These are phyloP conservation scores for Penicillium cataractarum DNA, from an alignment of 495 filamentous ascomycete species.

Conservation along the genomic window DNA sequence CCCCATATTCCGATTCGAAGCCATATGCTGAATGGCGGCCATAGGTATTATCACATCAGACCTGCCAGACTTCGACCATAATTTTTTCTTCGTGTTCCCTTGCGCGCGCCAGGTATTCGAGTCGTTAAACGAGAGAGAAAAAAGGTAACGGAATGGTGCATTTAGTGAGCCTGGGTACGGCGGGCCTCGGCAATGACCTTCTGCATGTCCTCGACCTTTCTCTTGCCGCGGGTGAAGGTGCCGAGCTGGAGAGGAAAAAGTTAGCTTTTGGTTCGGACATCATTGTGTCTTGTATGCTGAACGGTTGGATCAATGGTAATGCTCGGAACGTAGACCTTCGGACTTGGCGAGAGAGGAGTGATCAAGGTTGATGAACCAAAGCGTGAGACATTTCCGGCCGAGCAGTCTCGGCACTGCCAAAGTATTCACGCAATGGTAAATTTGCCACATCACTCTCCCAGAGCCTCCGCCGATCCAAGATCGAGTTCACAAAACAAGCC, in stretches of 20 bases:
- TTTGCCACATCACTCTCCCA: neutral
- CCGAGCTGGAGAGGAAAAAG: conserved; percentile 65
- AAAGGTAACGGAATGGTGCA: conserved; percentile 38
- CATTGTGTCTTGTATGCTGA: neutral
- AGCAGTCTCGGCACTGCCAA: too few relatives aligned
- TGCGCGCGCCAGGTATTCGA: conserved; percentile 34
- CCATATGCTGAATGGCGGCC: conserved; percentile 30
- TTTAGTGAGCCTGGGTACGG: conserved; percentile 75
- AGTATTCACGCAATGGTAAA: neutral
- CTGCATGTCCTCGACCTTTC: conserved; percentile 98
- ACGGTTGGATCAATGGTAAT: neutral
- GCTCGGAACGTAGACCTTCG: neutral
- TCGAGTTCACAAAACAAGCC: neutral
- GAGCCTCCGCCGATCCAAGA: neutral
- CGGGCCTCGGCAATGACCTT: conserved; percentile 96
- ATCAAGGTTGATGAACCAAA: neutral
- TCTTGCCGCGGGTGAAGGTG: conserved; percentile 96
- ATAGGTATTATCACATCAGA: conserved; percentile 13
- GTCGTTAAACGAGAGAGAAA: conserved; percentile 39
- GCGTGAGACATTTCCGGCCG: neutral
- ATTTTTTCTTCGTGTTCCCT: conserved; percentile 30
- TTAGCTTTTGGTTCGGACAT: conserved; percentile 18
- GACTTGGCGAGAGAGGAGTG: neutral
- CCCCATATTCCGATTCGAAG: conserved; percentile 33
- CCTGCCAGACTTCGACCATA: conserved; percentile 18